Base-by-base conservation (phyloP, 257 asterid genomes). In the Nicotiana attenuata region DNA sequence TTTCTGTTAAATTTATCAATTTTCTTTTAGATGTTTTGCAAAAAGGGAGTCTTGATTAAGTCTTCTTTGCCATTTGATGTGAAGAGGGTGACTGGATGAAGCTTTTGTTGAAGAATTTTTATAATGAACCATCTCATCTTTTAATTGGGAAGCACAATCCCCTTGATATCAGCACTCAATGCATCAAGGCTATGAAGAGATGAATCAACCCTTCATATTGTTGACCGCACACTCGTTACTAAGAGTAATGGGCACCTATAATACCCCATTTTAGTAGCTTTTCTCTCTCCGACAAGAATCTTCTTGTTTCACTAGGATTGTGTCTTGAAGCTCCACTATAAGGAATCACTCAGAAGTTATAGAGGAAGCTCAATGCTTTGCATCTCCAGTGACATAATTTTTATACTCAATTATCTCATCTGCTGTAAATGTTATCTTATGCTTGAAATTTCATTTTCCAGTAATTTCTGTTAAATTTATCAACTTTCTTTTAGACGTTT, bases 31-130 rank as follows among this genome's bases (percentile, higher is more conserved):
- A 22, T 16, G 41, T 78, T 78, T 31, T 80, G 55, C 53, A 33
- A 53, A 80, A 80, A 31, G 28, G 45, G 56, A 45, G 50, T 65
- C 53, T 28, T 80, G 65, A 80, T 80, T n/a, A 38, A 80, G 22
- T 65, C 65, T 22, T 80, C 79, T 73, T 41, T 47, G 84, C 67
- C 88, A 69, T 84, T 63, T 20, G 28, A 60, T 60, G 29, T 60
- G 65, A 20, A 60, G 16, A 60, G 31, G 65, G 65, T 60, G 29
- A 20, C 4, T 60, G 65, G 65, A 9, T 60, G 65, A 10, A 20
- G 65, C 26, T 20, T 60, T 10, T 14, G 13, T 22, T 60, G 6
- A 60, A 20, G 65, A 60, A 9, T 60, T 20, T 14, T 22, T 8
- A 60, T 10, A n/a, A 20, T 60, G 65, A 20, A 57, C 10, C 14